Percentiles rank a stretch among this genome's conserved stretches.
phyloP scores from a whole-genome alignment of 23 red algal species.

The Pyropia haitanensis region DNA sequence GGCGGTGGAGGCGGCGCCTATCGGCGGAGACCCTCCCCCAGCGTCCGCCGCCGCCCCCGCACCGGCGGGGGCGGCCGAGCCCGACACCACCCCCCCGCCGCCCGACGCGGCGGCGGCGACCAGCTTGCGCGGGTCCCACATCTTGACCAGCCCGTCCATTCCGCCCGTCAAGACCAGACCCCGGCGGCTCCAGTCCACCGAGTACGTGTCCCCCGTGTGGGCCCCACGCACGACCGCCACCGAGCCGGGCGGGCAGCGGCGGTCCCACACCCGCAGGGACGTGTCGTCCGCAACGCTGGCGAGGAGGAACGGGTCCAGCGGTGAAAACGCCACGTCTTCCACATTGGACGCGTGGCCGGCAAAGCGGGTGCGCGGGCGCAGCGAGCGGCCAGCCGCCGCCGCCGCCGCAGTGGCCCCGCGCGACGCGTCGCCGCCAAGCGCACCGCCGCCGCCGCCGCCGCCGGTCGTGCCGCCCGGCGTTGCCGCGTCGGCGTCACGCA shows the following conservation, averaged over 20 bases:
- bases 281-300: conserved; percentile 45
- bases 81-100: too few relatives aligned
- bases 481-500: conserved; percentile 30
- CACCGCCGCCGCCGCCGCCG: conserved; percentile 13
- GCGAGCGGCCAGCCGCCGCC: not conserved
- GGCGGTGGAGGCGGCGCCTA: too few relatives aligned
- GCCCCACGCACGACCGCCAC: conserved; percentile 21
- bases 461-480: conserved; percentile 13
- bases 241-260: conserved; percentile 22
- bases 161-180: conserved; percentile 54
- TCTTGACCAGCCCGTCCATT: conserved; percentile 36
- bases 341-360: conserved; percentile 50
- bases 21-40: too few relatives aligned
- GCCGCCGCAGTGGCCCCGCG: not conserved
- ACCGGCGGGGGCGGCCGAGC: too few relatives aligned
- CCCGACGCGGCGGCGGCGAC: conserved; percentile 7
- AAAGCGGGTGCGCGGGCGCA: not conserved
- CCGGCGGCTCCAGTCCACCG: conserved; percentile 52
- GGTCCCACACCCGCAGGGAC: conserved; percentile 52
- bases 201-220: conserved; percentile 71
- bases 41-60: too few relatives aligned
- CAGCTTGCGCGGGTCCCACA: conserved; percentile 76
- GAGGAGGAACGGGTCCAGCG: conserved; percentile 18
- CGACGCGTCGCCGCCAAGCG: conserved; percentile 2
- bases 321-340: conserved; percentile 68